Base-by-base conservation (phyloP, 2,329 filamentous ascomycete genomes). In the Scorias spongiosa region DNA sequence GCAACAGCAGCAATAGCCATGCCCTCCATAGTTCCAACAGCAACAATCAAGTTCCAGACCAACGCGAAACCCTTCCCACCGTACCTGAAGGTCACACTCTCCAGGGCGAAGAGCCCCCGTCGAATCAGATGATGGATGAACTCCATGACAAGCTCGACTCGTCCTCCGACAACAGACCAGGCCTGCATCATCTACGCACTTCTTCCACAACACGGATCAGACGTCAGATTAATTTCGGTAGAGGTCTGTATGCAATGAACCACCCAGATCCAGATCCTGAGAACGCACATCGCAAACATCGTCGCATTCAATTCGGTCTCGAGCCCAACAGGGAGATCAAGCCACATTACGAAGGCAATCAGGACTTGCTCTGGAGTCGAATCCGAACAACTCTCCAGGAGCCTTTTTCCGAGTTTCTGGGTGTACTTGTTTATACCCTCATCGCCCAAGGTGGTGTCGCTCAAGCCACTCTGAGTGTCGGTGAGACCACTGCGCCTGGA, bases 371-470 rank as follows among this genome's bases (percentile, higher is more conserved):
- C 18, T 43, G 41, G 41, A 20, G 29, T 8, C 30, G 34, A 12
- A 34, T 43, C 15, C 41, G 41, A n/a, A 17, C 18, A 32, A 43
- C 41, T 28, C 30, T 37, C 8, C 30, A 43, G 26, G 41, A 43
- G 14, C 41, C 41, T 5, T 43, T 43, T 32, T 20, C 29, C 29
- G 41, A 43, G 30, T 43, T 43, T 29, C 28, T 43, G 7, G 41
- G 41, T 29, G 28, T 38, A 5, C 34, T 43, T 12, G 28, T 43
- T 12, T 37, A 36, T 14, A 43, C 34, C n/a, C 11, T 43, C 5
- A 20, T 43, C 10, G 28, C 18, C 14, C 30, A 43, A 20, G 41
- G 41, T 17, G 14, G 15, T 9, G 30, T 43, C 2, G 41, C 41
- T 14, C 41, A 43, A 12, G 41, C 34, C 3, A 36, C 34, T 12